Conservation (phyloP, 805 yeast genomes). For the Wickerhamiella sergipiensis region DNA sequence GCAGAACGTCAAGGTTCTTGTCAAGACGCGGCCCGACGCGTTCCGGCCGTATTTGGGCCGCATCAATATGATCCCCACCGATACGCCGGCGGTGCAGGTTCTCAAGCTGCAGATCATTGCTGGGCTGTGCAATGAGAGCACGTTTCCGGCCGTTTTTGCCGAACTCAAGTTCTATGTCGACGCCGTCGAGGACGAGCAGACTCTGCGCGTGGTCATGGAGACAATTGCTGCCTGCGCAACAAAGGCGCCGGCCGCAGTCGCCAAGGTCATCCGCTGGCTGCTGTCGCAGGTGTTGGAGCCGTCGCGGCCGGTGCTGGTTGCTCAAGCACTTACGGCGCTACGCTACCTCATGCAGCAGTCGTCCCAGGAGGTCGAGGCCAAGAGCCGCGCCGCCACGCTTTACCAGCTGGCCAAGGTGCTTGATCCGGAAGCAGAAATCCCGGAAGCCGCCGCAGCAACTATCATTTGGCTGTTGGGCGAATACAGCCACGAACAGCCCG, state of each 20-base stretch:
- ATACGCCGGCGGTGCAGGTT: slow-evolving; percentile 30
- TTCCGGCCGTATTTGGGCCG: slow-evolving; percentile 21
- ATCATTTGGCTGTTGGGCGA: slow-evolving; percentile 90
- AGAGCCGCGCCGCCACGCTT: slow-evolving; percentile 15
- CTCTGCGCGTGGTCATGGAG: slow-evolving; percentile 3
- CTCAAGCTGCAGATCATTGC: slow-evolving; percentile 37
- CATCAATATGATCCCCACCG: slow-evolving; percentile 45
- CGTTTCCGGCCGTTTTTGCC: neutral
- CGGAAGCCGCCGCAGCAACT: slow-evolving; percentile 53
- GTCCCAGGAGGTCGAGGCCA: neutral
- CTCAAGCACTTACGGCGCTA: slow-evolving; percentile 14
- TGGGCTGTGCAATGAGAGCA: neutral
- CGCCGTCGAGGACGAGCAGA: slow-evolving; percentile 1
- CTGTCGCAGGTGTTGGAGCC: slow-evolving; percentile 6
- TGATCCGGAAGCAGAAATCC: slow-evolving; percentile 16
- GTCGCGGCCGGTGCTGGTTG: slow-evolving; percentile 7
- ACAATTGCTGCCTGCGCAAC: slow-evolving; percentile 8
- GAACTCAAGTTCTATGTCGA: slow-evolving; percentile 5
- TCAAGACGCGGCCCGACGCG: slow-evolving; percentile 24
- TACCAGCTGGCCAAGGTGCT: slow-evolving; percentile 15
- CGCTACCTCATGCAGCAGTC: slow-evolving; percentile 15
- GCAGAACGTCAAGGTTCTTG: slow-evolving; percentile 32
- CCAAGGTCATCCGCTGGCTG: slow-evolving; percentile 10
- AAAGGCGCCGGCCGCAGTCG: slow-evolving; percentile 1
- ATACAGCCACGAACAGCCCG: slow-evolving; percentile 34